A percentile compares a stretch with the other conserved stretches of the same genome.
Evolutionary conservation across 208 protist species (phyloP).

Genomic region (Acanthamoeba castellanii): DNA sequence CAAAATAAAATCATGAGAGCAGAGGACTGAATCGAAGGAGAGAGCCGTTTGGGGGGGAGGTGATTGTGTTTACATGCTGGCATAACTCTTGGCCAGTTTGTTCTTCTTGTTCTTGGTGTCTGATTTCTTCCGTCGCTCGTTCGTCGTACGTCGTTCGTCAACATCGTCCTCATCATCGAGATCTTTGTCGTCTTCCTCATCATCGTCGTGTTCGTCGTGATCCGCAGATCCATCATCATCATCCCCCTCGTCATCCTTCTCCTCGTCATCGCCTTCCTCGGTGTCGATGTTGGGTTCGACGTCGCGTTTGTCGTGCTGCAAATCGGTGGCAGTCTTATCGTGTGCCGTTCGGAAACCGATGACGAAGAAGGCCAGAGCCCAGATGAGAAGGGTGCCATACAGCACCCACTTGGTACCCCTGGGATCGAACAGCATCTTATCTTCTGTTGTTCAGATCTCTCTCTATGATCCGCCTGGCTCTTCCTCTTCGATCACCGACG

Average conservation of each 20-base stretch:
- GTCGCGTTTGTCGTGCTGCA: neutral
- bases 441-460: neutral
- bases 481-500: neutral
- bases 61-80: neutral
- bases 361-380: constrained; percentile 39
- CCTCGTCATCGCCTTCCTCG: neutral
- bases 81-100: too few species aligned
- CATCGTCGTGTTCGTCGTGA: neutral
- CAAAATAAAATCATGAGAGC: neutral
- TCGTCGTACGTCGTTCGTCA: neutral
- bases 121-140: neutral
- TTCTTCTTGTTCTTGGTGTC: too few species aligned
- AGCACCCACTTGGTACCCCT: constrained; percentile 1
- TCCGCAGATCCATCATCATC: neutral
- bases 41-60: neutral
- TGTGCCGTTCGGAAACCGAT: constrained; percentile 4
- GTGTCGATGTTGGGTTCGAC: neutral
- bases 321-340: neutral
- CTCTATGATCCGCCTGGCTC: too few species aligned
- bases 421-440: constrained; percentile 39
- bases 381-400: neutral
- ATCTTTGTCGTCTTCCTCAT: neutral
- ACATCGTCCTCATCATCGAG: neutral
- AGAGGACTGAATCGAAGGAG: too few species aligned
- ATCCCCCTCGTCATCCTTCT: neutral